Evolutionary conservation across 148 eudicot genomes (phyloP), one percentile per base, ranked within the genome.

Genomic region (Rhododendron simsii): DNA sequence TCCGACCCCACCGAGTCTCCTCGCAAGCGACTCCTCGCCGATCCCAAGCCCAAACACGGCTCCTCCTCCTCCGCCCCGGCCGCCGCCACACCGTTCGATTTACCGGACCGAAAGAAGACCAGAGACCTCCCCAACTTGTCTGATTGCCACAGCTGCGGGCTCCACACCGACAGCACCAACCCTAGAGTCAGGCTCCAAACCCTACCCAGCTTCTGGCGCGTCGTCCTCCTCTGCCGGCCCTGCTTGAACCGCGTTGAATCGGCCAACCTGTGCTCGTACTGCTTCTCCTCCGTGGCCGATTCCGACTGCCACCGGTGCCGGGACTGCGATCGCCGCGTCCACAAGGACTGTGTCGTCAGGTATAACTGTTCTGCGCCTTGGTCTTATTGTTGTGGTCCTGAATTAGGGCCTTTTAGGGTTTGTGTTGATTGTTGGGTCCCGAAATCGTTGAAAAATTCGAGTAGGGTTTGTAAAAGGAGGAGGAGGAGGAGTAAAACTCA

Each of bases 391-490:
- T 81, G 78, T 61, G 69, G 69, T 55, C 39, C 14, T 1, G 87
- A 87, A 26, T 65, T 85, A 21, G 90, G 83, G 75, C 87, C 75
- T 28, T 69, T 92, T 84, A 83, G 80, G 4, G 90, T 95, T 88
- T 97, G 99, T 87, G 88, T 95, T 63, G 98, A 97, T 88, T 97
- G 98, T 86, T 97, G 99, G 99, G 87, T 95, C 14, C 98, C 99
- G 33, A 84, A 90, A 57, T 87, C 87, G 91, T 76, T 94, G 21
- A 90, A 77, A 53, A 91, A 87, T 81, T 92, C 93, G 20, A 30
- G 85, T 89, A 82, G 85, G 91, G 88, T 59, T 84, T 33, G 65
- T 77, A 86, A 85, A 80, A 87, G 79, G 89, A 87, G 82, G 83
- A 83, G 5, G 71, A 86, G 77, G 91, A 55, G 21, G 5, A 18